Evolutionary conservation across 2,329 filamentous ascomycete genomes (phyloP), one percentile per base, ranked within the genome.

Genomic region (Apiospora koreana): DNA sequence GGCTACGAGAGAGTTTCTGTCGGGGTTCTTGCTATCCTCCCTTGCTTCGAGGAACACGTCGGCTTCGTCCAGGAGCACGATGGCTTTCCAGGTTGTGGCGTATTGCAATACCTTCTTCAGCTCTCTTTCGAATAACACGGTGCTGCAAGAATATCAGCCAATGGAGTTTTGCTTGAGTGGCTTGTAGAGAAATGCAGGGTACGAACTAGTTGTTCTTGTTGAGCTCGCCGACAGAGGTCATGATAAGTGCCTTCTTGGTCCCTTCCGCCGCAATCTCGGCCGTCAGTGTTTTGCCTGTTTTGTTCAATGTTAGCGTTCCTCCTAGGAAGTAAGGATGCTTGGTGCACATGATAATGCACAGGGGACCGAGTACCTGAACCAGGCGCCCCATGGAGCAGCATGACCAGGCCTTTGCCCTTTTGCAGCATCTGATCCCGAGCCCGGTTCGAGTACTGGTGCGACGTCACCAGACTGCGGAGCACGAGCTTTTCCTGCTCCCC

Each of bases 381-480:
- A 1, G 80, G 80, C 1, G 77, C 77, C 1, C 81, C 80, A 68
- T 81, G 80, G 6, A 83, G 75, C 3, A 83, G 72, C 7, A 82
- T 71, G 0, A 81, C 77, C 1, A 83, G 74, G 0, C 81, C 81
- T 68, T 81, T 81, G 48, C 82, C 81, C 72, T 83, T 83, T 69
- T 76, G 75, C 48, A 74, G 71, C 23, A 68, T 72, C 23, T 73
- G 69, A 42, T 79, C 74, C 42, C 75, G 72, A 7, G 76, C 74
- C 16, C 75, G 73, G 7, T 73, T 72, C 0, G 75, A 70, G 65
- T 74, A 78, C 50, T 72, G 48, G 38, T 80, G 79, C 2, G 74
- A 77, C 28, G 75, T 73, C 25, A 79, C 74, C 1, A 79, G 69
- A n/a, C 76, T 54, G 14, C 48, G 73, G 16, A 80, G 75, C 3